phyloP scores from a whole-genome alignment of 345 rosid genomes.

The Populus tremula region DNA sequence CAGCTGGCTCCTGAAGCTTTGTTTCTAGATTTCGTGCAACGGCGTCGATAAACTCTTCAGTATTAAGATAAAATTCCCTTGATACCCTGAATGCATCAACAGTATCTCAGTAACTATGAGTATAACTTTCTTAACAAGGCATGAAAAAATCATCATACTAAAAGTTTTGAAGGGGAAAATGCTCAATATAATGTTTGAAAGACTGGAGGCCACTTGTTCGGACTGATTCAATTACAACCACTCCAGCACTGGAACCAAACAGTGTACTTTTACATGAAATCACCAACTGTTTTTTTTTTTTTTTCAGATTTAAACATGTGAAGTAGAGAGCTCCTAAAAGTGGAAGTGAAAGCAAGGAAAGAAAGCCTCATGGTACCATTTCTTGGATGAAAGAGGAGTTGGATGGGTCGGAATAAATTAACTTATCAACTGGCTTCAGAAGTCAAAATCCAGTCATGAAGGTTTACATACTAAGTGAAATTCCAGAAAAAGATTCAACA shows the following conservation, averaged over 20 bases:
- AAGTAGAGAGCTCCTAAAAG: too few relatives aligned
- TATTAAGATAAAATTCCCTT: conserved; percentile 65
- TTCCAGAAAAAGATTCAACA: background rate
- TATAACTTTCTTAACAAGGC: background rate
- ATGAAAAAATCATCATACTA: background rate
- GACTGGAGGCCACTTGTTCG: too few relatives aligned
- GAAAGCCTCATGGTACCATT: too few relatives aligned
- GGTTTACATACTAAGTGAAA: background rate
- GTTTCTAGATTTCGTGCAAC: conserved; percentile 57
- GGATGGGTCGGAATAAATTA: background rate
- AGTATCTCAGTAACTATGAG: background rate
- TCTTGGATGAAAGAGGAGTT: too few relatives aligned
- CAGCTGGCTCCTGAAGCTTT: conserved; percentile 47
- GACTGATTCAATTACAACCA: too few relatives aligned
- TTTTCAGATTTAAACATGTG: too few relatives aligned
- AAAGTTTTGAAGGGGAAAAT: too few relatives aligned
- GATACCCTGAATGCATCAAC: conserved; percentile 53
- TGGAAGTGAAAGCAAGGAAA: too few relatives aligned
- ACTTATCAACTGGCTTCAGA: background rate
- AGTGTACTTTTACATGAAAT: too few relatives aligned
- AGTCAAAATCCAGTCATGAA: background rate
- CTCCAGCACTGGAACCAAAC: too few relatives aligned
- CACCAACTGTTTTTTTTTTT: too few relatives aligned
- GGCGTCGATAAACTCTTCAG: conserved; percentile 83
- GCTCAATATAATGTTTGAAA: too few relatives aligned